phyloP scores from a whole-genome alignment of 352 stramenopile species.

The Blastocystis sp. region DNA sequence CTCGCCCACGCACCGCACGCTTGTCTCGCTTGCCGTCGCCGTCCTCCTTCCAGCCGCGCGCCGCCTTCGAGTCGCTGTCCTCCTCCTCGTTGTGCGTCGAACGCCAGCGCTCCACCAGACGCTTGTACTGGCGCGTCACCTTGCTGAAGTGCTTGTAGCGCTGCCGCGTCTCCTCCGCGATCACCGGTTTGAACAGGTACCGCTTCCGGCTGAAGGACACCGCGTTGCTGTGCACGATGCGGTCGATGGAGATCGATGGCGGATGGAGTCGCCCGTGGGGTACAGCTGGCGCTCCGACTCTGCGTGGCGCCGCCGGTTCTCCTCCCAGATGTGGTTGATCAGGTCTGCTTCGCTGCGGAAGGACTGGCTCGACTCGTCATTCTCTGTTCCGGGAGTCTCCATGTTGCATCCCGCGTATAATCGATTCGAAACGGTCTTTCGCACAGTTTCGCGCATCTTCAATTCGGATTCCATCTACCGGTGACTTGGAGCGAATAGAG shows the following conservation, averaged over 20 bases:
- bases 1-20: neutral
- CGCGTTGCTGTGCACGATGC: slow-evolving; percentile 41
- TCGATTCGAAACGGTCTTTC: too few species aligned
- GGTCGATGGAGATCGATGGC: slow-evolving; percentile 14
- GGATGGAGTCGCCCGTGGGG: slow-evolving; percentile 3
- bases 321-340: slow-evolving; percentile 45
- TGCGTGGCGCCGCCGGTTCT: slow-evolving; percentile 25
- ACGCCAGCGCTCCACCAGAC: slow-evolving; percentile 11
- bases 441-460: too few species aligned
- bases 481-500: neutral
- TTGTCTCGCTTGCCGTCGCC: slow-evolving; percentile 47
- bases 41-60: slow-evolving; percentile 38
- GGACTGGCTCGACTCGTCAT: too few species aligned
- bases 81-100: slow-evolving; percentile 22
- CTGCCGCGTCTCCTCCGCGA: neutral
- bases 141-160: slow-evolving; percentile 16
- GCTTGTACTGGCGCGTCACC: slow-evolving; percentile 1
- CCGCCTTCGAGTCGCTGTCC: neutral
- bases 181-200: neutral
- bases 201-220: slow-evolving; percentile 29
- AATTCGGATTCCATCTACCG: slow-evolving; percentile 22
- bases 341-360: neutral
- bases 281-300: slow-evolving; percentile 48
- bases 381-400: too few species aligned
- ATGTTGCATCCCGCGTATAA: neutral